A percentile compares a stretch with the other conserved stretches of the same genome.
Evolutionary conservation across 2,329 filamentous ascomycete genomes (phyloP).

Genomic region (Paramyrothecium sp.): DNA sequence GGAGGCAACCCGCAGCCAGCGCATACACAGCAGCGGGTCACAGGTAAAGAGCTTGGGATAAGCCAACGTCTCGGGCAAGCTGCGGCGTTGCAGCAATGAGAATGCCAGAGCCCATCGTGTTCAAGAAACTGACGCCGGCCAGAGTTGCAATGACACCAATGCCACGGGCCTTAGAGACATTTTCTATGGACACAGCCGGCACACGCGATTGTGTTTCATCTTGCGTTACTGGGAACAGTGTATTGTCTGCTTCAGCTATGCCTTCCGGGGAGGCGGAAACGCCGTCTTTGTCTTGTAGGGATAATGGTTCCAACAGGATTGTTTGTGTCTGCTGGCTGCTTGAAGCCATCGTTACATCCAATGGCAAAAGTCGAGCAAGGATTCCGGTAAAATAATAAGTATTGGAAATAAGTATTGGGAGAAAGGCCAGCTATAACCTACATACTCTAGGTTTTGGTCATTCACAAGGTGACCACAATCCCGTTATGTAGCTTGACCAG

Average conservation of each 20-base stretch:
- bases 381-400: too few species aligned
- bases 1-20: constrained; percentile 23
- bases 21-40: constrained; percentile 29
- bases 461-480: too few species aligned
- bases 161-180: constrained; percentile 21
- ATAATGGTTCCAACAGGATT: neutral
- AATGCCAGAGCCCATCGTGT: constrained; percentile 34
- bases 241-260: neutral
- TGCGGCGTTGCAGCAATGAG: constrained; percentile 34
- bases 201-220: neutral
- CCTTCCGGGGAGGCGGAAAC: neutral
- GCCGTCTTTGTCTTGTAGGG: neutral
- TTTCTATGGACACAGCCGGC: neutral
- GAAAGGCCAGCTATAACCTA: too few species aligned
- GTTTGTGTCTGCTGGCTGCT: neutral
- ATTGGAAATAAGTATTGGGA: too few species aligned
- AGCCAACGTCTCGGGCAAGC: constrained; percentile 32
- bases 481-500: too few species aligned
- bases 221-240: neutral
- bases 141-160: constrained; percentile 28
- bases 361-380: too few species aligned
- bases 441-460: too few species aligned
- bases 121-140: constrained; percentile 31
- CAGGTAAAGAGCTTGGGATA: constrained; percentile 25
- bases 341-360: neutral